phyloP scores from a whole-genome alignment of 1,139 yeast genomes.

The Scheffersomyces stambukii region DNA sequence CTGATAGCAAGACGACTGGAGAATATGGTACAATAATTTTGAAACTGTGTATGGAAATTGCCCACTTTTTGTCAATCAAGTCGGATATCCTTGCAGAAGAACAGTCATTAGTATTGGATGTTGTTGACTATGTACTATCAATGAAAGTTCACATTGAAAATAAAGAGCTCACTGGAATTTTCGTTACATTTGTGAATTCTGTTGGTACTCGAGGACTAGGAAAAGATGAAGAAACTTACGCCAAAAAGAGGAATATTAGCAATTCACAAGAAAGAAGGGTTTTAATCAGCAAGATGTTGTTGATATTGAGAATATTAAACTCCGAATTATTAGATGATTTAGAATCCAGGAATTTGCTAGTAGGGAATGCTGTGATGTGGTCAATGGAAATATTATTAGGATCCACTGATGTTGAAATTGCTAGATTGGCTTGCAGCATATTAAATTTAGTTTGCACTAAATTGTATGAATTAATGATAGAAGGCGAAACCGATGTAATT shows the following conservation, averaged over 20 bases:
- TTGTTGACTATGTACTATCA: slow-evolving; percentile 50
- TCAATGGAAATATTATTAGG: slow-evolving; percentile 55
- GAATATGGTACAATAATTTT: slow-evolving; percentile 28
- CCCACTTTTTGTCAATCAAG: slow-evolving; percentile 45
- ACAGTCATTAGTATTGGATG: slow-evolving; percentile 56
- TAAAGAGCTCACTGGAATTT: slow-evolving; percentile 32
- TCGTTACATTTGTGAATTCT: slow-evolving; percentile 42
- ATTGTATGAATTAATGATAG: slow-evolving; percentile 29
- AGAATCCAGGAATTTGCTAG: slow-evolving; percentile 39
- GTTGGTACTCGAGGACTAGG: slow-evolving; percentile 55
- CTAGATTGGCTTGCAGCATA: slow-evolving; percentile 60
- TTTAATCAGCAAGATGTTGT: slow-evolving; percentile 52
- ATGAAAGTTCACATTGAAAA: slow-evolving; percentile 38
- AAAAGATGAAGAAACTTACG: slow-evolving; percentile 30
- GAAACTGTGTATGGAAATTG: slow-evolving; percentile 35
- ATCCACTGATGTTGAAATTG: slow-evolving; percentile 51
- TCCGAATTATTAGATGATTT: slow-evolving; percentile 37
- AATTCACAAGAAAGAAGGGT: slow-evolving; percentile 56
- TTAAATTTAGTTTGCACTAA: slow-evolving; percentile 45
- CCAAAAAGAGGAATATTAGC: too few relatives aligned
- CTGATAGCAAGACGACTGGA: slow-evolving; percentile 16
- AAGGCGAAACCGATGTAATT: slow-evolving; percentile 16
- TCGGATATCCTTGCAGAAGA: slow-evolving; percentile 50
- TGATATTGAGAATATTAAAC: slow-evolving; percentile 55
- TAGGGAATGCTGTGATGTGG: slow-evolving; percentile 57